These are phyloP conservation scores for Erucastrum elatum DNA, from an alignment of 345 rosid species.

Conservation along the genomic window DNA sequence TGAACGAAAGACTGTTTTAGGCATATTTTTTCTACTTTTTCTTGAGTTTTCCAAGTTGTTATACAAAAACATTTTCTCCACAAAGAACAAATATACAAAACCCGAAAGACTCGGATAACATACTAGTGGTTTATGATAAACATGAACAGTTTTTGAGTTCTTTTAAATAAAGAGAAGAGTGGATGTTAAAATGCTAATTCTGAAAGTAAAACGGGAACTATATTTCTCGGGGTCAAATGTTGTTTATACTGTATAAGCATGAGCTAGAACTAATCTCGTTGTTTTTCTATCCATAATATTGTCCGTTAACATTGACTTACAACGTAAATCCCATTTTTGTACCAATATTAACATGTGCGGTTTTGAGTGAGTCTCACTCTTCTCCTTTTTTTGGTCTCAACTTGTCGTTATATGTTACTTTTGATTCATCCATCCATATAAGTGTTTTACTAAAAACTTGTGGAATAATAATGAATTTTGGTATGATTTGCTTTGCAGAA, in stretches of 20 bases:
- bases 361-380: slow-evolving; percentile 32
- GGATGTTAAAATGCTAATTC: not conserved
- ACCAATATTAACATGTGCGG: slow-evolving; percentile 18
- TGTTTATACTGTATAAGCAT: not conserved
- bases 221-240: not conserved
- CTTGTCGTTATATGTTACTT: slow-evolving; percentile 21
- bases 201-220: not conserved
- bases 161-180: not conserved
- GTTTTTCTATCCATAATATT: slow-evolving; percentile 8
- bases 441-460: slow-evolving; percentile 20
- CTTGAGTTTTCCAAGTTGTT: not conserved
- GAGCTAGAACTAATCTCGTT: slow-evolving; percentile 6
- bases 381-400: slow-evolving; percentile 13
- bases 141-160: not conserved
- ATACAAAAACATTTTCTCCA: not conserved
- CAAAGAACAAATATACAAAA: not conserved
- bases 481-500: slow-evolving; percentile 7
- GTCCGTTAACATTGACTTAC: slow-evolving; percentile 13
- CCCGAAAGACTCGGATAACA: not conserved
- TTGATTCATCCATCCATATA: slow-evolving; percentile 16
- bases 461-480: not conserved
- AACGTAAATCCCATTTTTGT: not conserved
- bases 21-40: not conserved
- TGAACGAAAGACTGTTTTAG: not conserved
- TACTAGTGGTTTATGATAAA: not conserved